Evolutionary conservation across 495 filamentous ascomycete genomes (phyloP), one percentile per base, ranked within the genome.

Genomic region (Penicillium chermesinum): DNA sequence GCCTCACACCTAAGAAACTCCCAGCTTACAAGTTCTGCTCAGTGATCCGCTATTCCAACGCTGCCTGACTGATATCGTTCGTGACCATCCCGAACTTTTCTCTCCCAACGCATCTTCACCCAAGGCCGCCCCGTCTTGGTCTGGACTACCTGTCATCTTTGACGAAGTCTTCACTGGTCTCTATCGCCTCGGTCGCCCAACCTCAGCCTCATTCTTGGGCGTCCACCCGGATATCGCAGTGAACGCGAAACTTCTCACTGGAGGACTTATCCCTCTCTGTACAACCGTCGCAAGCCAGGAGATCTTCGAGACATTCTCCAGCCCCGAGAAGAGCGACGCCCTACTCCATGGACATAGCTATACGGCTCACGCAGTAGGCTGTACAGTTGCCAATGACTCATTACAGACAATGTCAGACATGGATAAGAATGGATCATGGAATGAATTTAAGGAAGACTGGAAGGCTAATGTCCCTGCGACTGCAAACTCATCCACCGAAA

Each of bases 91-190:
- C 1, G 50, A 73, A 8, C 68, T 84, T 35, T 82, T 84, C 58
- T 41, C 41, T 16, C 7, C 30, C 44, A 38, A 42, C 20, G 36
- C 41, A 13, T 1, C 49, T 13, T 12, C 54, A 17, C 32, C 41
- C 17, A 50, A 49, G 30, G 46, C 54, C 41, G 44, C 50, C 16
- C 49, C 54, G 16, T 55, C 56, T 14, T 91, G 87, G 87, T 74
- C 73, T 2, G 87, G 87, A 2, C 70, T 91, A 15, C 87, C 87
- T 0, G 66, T 91, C 21, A 74, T 91, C 58, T 83, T 84, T 54
- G 87, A 91, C 59, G 87, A 91, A 62, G 85, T 91, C 25, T 89
- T 91, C 69, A 89, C 85, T 0, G 87, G 87, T 12, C 69, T 91
- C 13, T 88, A 87, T 66, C 84, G 87, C 30, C 81, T 91, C 14